A percentile compares a stretch with the other conserved stretches of the same genome.
phyloP scores from a whole-genome alignment of 768 basidiomycete genomes.

The Psilocybe cyanescens region DNA sequence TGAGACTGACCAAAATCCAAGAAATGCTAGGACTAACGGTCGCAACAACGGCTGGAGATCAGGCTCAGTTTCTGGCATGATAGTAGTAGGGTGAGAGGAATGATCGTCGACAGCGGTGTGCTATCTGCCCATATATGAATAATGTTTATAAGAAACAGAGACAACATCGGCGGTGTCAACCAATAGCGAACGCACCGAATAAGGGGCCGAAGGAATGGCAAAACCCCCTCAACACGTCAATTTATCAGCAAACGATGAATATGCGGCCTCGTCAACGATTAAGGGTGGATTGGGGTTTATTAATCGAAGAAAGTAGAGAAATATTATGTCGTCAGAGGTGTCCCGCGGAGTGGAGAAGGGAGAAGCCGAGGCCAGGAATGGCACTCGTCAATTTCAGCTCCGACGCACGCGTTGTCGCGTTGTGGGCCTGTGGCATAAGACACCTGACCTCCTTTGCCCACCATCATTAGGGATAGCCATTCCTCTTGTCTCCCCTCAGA shows the following conservation, averaged over 20 bases:
- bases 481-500: slow-evolving; percentile 26
- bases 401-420: slow-evolving; percentile 45
- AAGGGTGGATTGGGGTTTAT: neutral
- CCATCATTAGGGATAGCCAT: slow-evolving; percentile 24
- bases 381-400: slow-evolving; percentile 30
- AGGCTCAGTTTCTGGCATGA: slow-evolving; percentile 42
- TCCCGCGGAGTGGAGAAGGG: neutral
- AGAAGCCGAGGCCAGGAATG: neutral
- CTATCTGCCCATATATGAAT: neutral
- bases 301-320: neutral
- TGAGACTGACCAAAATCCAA: slow-evolving; percentile 2
- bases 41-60: slow-evolving; percentile 48
- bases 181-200: neutral
- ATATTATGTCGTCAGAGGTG: slow-evolving; percentile 4
- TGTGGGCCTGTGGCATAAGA: slow-evolving; percentile 23
- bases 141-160: neutral
- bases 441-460: slow-evolving; percentile 36
- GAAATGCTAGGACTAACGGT: slow-evolving; percentile 32
- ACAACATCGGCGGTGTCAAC: neutral
- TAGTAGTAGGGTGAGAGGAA: slow-evolving; percentile 4
- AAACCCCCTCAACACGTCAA: slow-evolving; percentile 6
- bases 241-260: neutral
- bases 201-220: slow-evolving; percentile 1
- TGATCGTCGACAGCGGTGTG: slow-evolving; percentile 6
- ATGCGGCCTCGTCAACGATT: too few relatives aligned